phyloP scores from a whole-genome alignment of 2,329 filamentous ascomycete genomes.

The Graphium sp. region DNA sequence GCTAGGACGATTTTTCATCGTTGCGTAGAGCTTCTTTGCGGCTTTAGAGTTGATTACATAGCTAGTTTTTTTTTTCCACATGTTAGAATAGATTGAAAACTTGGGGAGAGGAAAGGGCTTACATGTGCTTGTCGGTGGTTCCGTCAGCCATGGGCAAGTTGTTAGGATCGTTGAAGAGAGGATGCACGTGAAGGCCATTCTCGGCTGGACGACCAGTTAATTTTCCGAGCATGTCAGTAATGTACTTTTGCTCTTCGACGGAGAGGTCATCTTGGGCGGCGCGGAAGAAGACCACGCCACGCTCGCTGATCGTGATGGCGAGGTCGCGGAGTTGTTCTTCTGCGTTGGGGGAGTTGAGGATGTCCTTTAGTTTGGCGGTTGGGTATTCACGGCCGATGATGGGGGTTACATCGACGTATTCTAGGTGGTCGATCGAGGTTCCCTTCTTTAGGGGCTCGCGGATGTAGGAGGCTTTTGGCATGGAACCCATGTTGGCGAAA shows the following conservation, averaged over 20 bases:
- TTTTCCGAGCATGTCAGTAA: conserved; percentile 8
- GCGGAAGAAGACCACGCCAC: conserved; percentile 19
- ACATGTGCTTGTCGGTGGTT: conserved; percentile 18
- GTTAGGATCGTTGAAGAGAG: conserved; percentile 30
- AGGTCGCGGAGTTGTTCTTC: conserved; percentile 35
- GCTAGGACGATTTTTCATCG: conserved; percentile 13
- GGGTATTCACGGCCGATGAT: conserved; percentile 37
- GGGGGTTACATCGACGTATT: conserved; percentile 31
- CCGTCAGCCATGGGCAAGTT: conserved; percentile 18
- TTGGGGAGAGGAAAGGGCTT: too few relatives aligned
- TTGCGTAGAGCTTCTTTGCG: conserved; percentile 17
- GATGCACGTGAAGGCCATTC: conserved; percentile 44
- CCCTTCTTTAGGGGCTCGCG: conserved; percentile 14
- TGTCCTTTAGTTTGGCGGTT: conserved; percentile 25
- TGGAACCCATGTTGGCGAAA: conserved; percentile 2
- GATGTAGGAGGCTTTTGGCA: neutral
- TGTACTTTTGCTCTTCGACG: conserved; percentile 18
- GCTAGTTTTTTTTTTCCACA: conserved; percentile 9
- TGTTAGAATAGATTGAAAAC: conserved; percentile 1
- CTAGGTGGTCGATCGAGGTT: conserved; percentile 22
- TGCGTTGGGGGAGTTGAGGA: conserved; percentile 7
- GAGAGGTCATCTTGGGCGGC: conserved; percentile 16
- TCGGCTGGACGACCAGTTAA: conserved; percentile 28
- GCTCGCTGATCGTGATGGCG: conserved; percentile 27
- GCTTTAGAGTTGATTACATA: conserved; percentile 18